Base-by-base conservation (phyloP, 2,329 filamentous ascomycete genomes). In the Venturia carpophila region DNA sequence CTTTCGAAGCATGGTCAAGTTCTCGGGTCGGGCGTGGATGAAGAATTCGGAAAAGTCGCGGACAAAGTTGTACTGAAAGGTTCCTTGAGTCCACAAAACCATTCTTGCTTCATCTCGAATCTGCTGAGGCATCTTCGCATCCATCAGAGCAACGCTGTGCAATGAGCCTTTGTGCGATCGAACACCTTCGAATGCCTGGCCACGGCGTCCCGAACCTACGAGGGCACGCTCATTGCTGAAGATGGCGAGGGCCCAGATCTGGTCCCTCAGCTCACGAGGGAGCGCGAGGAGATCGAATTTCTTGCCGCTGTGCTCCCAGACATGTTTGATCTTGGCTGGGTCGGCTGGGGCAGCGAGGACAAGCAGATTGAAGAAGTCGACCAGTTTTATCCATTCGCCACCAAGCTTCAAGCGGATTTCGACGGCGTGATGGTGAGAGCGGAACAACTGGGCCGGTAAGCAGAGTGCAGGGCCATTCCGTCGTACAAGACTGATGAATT, bases 271-370 rank as follows among this genome's bases (percentile, higher is more conserved):
- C 42, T 61, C 60, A 27, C 37, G 37, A 10, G 60, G 60, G 21
- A 61, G 42, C 2, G 21, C 37, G 19, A 61, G 37, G n/a, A 61
- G 34, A 11, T 39, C 15, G 60, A 61, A 61, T 1, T 7, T 27
- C 60, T 61, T 41, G 6, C 60, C 60, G 42, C 42, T 61, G 3
- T 61, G 17, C 21, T 45, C 34, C 60, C 60, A 61, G 30, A 58
- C n/a, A 13, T 37, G 30, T 19, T 0, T 37, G 3, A 58, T 58
- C 30, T 58, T 58, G 27, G 52, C 52, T 56, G 52, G 52, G 52
- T 56, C 52, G 21, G 19, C 27, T 15, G 52, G 52, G 19, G 52
- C 5, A 13, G 52, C 27, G 24, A 56, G 27, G n/a, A 37, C 27
- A n/a, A 56, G 52, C 27, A 56, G 15, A 37, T 56, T 13, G 52